Conservation (phyloP, 1,284 basidiomycete species). For the Ustilago lituana region DNA sequence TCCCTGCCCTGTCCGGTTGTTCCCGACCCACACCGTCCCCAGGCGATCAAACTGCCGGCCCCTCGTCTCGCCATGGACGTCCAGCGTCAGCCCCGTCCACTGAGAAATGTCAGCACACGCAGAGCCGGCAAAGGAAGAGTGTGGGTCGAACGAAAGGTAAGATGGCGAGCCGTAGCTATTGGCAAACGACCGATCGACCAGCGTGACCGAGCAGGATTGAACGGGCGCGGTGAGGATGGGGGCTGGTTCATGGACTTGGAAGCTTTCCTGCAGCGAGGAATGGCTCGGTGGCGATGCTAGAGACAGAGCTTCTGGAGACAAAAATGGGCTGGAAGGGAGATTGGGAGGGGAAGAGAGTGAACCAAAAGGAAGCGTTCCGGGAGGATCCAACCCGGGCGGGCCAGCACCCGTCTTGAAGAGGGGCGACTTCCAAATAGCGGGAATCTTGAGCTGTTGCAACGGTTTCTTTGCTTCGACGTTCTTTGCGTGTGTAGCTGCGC, state of each 20-base stretch:
- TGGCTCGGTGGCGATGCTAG: not conserved
- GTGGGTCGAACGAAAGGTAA: constrained; percentile 23
- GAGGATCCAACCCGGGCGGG: not conserved
- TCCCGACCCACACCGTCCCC: constrained; percentile 41
- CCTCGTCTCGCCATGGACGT: constrained; percentile 24
- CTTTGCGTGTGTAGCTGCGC: not conserved
- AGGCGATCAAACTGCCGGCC: constrained; percentile 57
- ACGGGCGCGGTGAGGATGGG: constrained; percentile 15
- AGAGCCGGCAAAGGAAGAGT: constrained; percentile 3
- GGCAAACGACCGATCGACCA: constrained; percentile 42
- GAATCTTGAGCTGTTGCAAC: constrained; percentile 7
- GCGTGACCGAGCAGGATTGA: constrained; percentile 20
- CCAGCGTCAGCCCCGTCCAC: constrained; percentile 47
- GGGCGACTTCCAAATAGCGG: constrained; percentile 18
- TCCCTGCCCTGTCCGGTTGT: constrained; percentile 30
- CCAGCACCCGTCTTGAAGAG: constrained; percentile 18
- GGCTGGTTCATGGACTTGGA: constrained; percentile 24
- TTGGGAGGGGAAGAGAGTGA: no score
- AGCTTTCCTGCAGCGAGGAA: constrained; percentile 11
- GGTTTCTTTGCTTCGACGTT: not conserved
- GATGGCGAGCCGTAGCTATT: constrained; percentile 49
- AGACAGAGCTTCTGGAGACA: no score
- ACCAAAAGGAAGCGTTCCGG: not conserved
- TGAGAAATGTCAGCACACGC: constrained; percentile 28
- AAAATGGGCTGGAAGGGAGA: not conserved